Percentiles rank a stretch among this genome's conserved stretches.
Conservation (phyloP, 208 protist species). For the Tritrichomonas musculus region DNA sequence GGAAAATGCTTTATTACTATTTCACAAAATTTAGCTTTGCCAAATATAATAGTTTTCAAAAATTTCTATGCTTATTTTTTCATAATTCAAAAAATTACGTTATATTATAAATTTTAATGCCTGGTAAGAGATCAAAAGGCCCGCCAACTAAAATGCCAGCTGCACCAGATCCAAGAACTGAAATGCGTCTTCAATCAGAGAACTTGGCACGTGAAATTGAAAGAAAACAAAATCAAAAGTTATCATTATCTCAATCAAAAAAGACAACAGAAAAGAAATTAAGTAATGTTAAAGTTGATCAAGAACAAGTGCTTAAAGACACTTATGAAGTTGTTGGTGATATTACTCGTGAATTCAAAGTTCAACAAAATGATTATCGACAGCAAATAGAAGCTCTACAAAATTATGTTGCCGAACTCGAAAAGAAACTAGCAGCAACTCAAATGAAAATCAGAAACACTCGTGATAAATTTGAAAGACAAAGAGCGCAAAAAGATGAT, state of each 20-base stretch:
- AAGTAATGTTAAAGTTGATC: not conserved
- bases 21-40: not conserved
- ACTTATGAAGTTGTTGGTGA: constrained; percentile 16
- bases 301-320: not conserved
- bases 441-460: constrained; percentile 27
- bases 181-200: not conserved
- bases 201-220: not conserved
- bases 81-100: not conserved
- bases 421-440: not conserved
- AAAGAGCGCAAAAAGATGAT: not conserved
- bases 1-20: not conserved
- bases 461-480: not conserved
- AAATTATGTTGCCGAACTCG: not conserved
- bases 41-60: not conserved
- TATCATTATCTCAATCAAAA: not conserved
- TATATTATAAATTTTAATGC: not conserved
- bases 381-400: not conserved
- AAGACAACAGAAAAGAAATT: not conserved
- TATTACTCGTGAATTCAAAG: constrained; percentile 35
- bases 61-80: not conserved
- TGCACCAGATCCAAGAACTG: not conserved
- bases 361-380: constrained; percentile 17
- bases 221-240: not conserved
- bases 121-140: not conserved
- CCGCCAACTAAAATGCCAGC: not conserved